phyloP scores from a whole-genome alignment of 495 filamentous ascomycete species.

The Penicillium egyptiacum region DNA sequence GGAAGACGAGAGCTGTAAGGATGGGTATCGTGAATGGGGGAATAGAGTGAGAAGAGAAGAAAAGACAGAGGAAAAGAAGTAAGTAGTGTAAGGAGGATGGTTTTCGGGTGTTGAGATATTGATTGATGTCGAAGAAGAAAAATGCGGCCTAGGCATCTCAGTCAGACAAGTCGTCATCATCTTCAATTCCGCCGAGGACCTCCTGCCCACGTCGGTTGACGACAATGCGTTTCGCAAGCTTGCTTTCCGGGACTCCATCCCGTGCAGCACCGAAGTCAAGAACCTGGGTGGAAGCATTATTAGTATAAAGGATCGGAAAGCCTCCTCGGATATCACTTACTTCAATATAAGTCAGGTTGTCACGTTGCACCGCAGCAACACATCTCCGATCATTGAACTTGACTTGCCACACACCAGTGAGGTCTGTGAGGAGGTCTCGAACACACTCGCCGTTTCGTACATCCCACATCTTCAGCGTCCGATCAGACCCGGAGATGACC shows the following conservation, averaged over 20 bases:
- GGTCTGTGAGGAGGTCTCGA: constrained; percentile 90
- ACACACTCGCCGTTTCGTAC: constrained; percentile 88
- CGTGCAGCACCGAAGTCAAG: constrained; percentile 90
- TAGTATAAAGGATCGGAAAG: constrained; percentile 5
- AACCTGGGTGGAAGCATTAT: constrained; percentile 50
- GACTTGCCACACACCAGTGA: constrained; percentile 97
- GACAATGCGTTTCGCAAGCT: constrained; percentile 77
- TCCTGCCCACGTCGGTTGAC: constrained; percentile 62
- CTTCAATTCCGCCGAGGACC: constrained; percentile 33
- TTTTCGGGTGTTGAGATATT: constrained; percentile 13
- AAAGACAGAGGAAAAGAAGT: constrained; percentile 11
- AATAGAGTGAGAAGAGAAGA: constrained; percentile 9
- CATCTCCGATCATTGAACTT: constrained; percentile 95
- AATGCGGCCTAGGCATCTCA: not conserved
- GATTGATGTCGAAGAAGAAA: constrained; percentile 20
- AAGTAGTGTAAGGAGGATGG: constrained; percentile 7
- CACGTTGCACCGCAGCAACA: constrained; percentile 93
- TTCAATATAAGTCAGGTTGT: constrained; percentile 92
- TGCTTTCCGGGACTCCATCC: constrained; percentile 70
- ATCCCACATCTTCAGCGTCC: constrained; percentile 99
- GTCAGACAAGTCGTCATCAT: constrained; percentile 46
- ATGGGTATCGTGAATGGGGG: constrained; percentile 32
- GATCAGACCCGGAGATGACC: constrained; percentile 92
- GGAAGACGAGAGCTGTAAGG: constrained; percentile 28
- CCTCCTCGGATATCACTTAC: constrained; percentile 52